Conservation (phyloP, 805 yeast species). For the Wickerhamiella brachini region DNA sequence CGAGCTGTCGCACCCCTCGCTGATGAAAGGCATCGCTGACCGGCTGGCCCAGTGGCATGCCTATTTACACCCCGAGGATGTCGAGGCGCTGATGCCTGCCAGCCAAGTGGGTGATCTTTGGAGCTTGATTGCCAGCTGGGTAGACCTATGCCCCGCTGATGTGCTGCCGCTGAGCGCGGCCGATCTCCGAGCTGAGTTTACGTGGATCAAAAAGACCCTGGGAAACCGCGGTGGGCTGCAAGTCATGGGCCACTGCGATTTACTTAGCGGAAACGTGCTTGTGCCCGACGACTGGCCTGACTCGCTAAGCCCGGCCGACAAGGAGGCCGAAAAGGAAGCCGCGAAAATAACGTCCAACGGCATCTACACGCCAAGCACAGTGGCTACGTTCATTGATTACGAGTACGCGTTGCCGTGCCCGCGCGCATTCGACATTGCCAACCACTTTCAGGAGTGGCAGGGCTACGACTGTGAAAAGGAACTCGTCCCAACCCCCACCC, state of each 20-base stretch:
- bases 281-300: constrained; percentile 33
- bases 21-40: constrained; percentile 48
- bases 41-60: constrained; percentile 62
- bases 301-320: not conserved
- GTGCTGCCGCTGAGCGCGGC: constrained; percentile 25
- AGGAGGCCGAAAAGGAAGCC: constrained; percentile 3
- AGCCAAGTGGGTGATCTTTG: constrained; percentile 32
- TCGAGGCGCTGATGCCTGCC: constrained; percentile 27
- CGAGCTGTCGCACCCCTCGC: constrained; percentile 34
- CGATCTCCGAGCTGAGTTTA: constrained; percentile 36
- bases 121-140: constrained; percentile 52
- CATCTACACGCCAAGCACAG: not conserved
- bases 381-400: constrained; percentile 49
- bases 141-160: constrained; percentile 41
- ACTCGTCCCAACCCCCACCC: constrained; percentile 41
- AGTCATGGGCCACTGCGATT: constrained; percentile 59
- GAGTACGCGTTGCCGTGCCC: constrained; percentile 64
- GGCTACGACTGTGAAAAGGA: constrained; percentile 58
- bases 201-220: constrained; percentile 37
- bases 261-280: constrained; percentile 60
- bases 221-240: constrained; percentile 32
- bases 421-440: constrained; percentile 60
- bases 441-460: constrained; percentile 70
- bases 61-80: constrained; percentile 21
- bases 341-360: not conserved